phyloP scores from a whole-genome alignment of 345 rosid genomes.

The Trapa incisa region DNA sequence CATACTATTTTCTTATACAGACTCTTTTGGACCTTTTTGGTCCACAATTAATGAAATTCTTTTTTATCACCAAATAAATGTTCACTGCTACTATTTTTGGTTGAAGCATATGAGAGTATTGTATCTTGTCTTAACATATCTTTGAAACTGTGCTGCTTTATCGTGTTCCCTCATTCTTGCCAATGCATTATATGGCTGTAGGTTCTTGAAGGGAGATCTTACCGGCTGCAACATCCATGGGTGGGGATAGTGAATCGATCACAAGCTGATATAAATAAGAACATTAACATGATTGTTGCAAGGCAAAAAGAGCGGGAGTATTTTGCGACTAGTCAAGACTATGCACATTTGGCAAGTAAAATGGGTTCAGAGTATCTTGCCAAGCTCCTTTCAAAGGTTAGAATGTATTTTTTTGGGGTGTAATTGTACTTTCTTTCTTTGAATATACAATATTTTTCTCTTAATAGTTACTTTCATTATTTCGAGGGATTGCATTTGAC shows the following conservation, averaged over 20 bases:
- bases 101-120: not conserved
- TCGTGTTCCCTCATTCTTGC: not conserved
- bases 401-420: not conserved
- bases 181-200: constrained; percentile 12
- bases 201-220: constrained; percentile 22
- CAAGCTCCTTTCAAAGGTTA: constrained; percentile 81
- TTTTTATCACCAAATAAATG: not conserved
- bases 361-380: no score
- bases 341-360: no score
- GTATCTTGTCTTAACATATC: not conserved
- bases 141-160: not conserved
- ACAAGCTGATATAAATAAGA: no score
- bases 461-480: not conserved
- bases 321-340: no score
- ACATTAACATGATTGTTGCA: no score
- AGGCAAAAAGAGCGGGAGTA: no score
- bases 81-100: not conserved
- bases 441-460: no score
- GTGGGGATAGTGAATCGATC: no score
- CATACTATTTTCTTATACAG: no score
- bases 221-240: no score
- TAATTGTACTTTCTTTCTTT: not conserved
- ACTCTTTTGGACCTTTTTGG: no score
- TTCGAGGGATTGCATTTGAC: constrained; percentile 3
- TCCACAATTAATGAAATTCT: no score